Base-by-base conservation (phyloP, 495 filamentous ascomycete species). In the Cercophora scortea region DNA sequence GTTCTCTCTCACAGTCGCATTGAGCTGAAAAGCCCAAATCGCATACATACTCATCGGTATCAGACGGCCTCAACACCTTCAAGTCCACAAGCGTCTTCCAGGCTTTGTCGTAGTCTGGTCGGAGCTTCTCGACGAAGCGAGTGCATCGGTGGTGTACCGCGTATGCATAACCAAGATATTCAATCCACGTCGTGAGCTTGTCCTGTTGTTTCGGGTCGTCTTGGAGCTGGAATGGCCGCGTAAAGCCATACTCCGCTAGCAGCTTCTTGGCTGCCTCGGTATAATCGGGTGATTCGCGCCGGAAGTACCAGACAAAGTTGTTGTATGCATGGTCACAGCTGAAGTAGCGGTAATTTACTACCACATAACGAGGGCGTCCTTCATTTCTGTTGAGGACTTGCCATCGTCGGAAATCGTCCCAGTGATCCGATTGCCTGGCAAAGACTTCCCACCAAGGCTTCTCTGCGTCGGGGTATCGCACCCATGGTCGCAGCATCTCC, bases 151-250 rank as follows among this genome's bases (percentile, higher is more conserved):
- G 45, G 50, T 56, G 52, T 34, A 33, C 12, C 17, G 41, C 38
- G 47, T 51, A 65, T 38, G 47, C 49, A 34, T 51, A 67, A 18
- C 45, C 47, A 32, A 65, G 49, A 40, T 64, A 64, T 49, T 66
- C 63, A 47, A 66, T 58, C 61, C 63, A 66, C 9, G 59, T 66
- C n/a, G 60, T 58, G 19, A 67, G 17, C 52, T 61, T 57, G 42
- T 65, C 55, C 41, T 67, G 60, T 25, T 52, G 51, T 18, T 55
- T 32, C 7, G 50, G 44, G 47, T 67, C 55, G 12, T 61, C 25
- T 25, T 58, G 13, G 32, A 61, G 44, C 39, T 56, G 50, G 34
- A 60, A 58, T 45, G 51, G 50, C 16, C 52, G 52, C 9, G n/a
- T 51, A 46, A 65, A 57, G 8, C 39, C 52, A 33, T 59, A 44